Conservation (phyloP, 495 filamentous ascomycete genomes). For the Acidomyces sp. region DNA sequence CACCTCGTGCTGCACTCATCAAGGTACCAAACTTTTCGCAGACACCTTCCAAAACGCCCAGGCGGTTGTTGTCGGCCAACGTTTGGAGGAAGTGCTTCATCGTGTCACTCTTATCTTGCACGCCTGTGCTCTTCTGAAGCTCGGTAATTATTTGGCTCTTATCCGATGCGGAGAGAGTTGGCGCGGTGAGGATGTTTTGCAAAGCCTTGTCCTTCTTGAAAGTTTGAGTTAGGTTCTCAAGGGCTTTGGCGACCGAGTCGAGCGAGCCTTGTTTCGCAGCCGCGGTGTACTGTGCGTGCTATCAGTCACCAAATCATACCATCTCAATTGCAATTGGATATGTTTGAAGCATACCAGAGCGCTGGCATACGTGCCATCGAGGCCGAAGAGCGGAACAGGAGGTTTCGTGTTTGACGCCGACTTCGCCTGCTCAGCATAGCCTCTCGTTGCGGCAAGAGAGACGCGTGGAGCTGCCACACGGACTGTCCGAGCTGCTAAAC, state of each 20-base stretch:
- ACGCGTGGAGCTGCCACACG: slow-evolving; percentile 42
- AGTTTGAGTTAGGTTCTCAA: slow-evolving; percentile 53
- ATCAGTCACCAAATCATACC: not conserved
- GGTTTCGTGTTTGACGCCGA: slow-evolving; percentile 44
- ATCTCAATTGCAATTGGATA: not conserved
- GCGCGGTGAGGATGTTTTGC: slow-evolving; percentile 56
- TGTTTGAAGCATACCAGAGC: slow-evolving; percentile 93
- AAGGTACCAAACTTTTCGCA: slow-evolving; percentile 75
- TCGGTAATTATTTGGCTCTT: slow-evolving; percentile 74
- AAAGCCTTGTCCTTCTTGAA: slow-evolving; percentile 76
- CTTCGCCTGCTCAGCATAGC: slow-evolving; percentile 61
- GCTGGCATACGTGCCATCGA: slow-evolving; percentile 96
- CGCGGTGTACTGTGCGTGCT: slow-evolving; percentile 76
- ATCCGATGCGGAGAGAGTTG: slow-evolving; percentile 62
- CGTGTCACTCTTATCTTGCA: slow-evolving; percentile 58
- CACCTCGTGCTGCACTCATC: slow-evolving; percentile 78
- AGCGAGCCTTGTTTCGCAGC: slow-evolving; percentile 74
- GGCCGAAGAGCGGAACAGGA: slow-evolving; percentile 79
- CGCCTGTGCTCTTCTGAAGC: slow-evolving; percentile 63
- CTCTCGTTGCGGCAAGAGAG: slow-evolving; percentile 33
- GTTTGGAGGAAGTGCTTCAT: slow-evolving; percentile 87
- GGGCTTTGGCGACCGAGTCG: slow-evolving; percentile 64
- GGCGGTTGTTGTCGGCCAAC: slow-evolving; percentile 89
- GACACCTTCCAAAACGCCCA: slow-evolving; percentile 67
- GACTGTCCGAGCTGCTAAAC: slow-evolving; percentile 44